A percentile compares a stretch with the other conserved stretches of the same genome.
Evolutionary conservation across 129 eudicot genomes (phyloP).

Genomic region (Silybum marianum): DNA sequence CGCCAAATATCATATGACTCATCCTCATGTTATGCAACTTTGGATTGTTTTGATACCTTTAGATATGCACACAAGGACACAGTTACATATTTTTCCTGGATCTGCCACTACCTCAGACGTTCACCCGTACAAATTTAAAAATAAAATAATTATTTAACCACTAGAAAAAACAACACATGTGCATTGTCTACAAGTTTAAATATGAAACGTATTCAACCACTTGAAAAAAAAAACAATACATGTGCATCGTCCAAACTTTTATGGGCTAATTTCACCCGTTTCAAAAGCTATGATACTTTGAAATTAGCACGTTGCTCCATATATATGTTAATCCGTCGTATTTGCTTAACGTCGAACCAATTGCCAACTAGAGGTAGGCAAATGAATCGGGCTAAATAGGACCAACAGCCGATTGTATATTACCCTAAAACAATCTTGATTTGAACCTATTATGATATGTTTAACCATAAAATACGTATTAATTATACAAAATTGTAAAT

Average conservation of each 20-base stretch:
- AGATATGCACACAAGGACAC: background rate
- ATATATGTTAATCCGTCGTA: background rate
- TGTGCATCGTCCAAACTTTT: slow-evolving; percentile 3
- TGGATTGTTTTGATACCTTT: background rate
- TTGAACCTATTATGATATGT: background rate
- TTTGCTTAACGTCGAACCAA: background rate
- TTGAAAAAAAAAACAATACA: background rate
- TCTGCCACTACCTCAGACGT: background rate
- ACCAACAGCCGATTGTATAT: background rate
- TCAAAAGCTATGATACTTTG: background rate
- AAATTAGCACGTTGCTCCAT: slow-evolving; percentile 3
- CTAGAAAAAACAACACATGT: background rate
- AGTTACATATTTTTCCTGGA: no score
- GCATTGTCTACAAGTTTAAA: background rate
- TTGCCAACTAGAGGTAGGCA: background rate
- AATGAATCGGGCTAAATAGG: background rate
- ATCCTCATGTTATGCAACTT: background rate
- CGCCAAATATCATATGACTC: no score
- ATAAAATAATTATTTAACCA: background rate
- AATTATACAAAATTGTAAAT: background rate
- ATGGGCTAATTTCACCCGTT: background rate
- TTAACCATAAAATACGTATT: background rate
- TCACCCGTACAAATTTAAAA: background rate
- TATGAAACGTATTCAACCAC: background rate
- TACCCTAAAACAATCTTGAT: background rate